Percentiles rank a stretch among this genome's conserved stretches.
Evolutionary conservation across 495 filamentous ascomycete species (phyloP).

Genomic region (Penicillium verhagenii): DNA sequence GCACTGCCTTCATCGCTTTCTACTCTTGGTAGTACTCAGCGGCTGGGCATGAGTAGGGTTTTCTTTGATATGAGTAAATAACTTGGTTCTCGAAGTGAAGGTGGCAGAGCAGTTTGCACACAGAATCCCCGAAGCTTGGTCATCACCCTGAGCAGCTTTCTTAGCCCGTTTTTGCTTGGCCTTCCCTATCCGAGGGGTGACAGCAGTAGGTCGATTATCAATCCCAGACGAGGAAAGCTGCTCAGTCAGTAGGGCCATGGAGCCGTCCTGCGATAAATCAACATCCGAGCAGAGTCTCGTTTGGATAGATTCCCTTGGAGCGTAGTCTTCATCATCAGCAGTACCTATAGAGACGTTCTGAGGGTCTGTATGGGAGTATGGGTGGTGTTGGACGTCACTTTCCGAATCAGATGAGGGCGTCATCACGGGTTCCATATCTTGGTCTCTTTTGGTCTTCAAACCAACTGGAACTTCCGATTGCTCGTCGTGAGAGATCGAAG

Average conservation of each 20-base stretch:
- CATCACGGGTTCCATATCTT: neutral
- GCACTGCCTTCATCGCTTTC: conserved; percentile 6
- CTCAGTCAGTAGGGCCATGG: conserved; percentile 19
- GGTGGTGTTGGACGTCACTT: neutral
- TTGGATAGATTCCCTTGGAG: conserved; percentile 45
- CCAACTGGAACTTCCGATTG: neutral
- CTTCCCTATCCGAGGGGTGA: conserved; percentile 70
- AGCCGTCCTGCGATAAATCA: conserved; percentile 7
- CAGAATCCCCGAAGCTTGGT: conserved; percentile 36
- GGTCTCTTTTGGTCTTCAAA: neutral
- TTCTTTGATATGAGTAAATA: conserved; percentile 74
- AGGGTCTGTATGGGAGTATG: neutral
- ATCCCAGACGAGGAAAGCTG: conserved; percentile 22
- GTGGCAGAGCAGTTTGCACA: conserved; percentile 60
- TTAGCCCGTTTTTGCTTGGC: conserved; percentile 87
- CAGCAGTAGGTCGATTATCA: conserved; percentile 18
- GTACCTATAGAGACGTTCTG: neutral
- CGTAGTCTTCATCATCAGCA: conserved; percentile 45
- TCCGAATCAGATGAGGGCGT: neutral
- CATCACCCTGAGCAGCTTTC: conserved; percentile 63
- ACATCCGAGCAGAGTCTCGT: conserved; percentile 18
- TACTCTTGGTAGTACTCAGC: conserved; percentile 24
- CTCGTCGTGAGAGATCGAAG: neutral
- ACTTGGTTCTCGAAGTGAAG: conserved; percentile 66
- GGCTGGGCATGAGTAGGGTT: conserved; percentile 55